Conservation (phyloP, 306 rosid species). For the Quercus dentata region DNA sequence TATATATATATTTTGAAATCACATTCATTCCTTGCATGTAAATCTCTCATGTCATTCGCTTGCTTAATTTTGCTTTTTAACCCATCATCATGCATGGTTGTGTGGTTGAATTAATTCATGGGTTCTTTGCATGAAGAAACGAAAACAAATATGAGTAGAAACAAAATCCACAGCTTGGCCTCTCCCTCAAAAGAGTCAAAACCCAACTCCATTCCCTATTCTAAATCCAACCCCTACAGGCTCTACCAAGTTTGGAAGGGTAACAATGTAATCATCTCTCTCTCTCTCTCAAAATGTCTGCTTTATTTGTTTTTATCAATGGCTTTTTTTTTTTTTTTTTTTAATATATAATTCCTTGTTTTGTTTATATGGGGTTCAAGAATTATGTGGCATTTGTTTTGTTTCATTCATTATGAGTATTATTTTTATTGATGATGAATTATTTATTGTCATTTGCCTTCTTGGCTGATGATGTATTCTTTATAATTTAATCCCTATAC, state of each 20-base stretch:
- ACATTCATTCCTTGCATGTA: slow-evolving; percentile 11
- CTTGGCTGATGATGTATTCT: too few species aligned
- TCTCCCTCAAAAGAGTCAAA: slow-evolving; percentile 24
- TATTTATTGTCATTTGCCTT: too few species aligned
- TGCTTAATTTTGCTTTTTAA: neutral
- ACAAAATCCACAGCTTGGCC: slow-evolving; percentile 19
- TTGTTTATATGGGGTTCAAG: neutral
- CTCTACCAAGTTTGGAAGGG: slow-evolving; percentile 76
- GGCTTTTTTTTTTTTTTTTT: neutral
- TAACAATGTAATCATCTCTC: slow-evolving; percentile 46
- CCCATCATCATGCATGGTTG: too few species aligned
- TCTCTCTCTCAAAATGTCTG: neutral
- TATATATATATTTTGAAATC: slow-evolving; percentile 19
- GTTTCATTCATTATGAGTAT: too few species aligned
- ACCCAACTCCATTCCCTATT: slow-evolving; percentile 21
- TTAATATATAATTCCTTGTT: slow-evolving; percentile 14
- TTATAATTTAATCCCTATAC: too few species aligned
- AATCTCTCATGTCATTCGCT: slow-evolving; percentile 24
- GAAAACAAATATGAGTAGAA: slow-evolving; percentile 11
- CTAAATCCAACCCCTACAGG: slow-evolving; percentile 28
- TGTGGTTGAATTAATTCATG: neutral
- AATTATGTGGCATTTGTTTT: too few species aligned
- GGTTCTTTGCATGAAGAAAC: slow-evolving; percentile 26
- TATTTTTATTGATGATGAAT: too few species aligned
- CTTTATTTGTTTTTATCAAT: too few species aligned